These are phyloP conservation scores for Geotrichum fermentans DNA, from an alignment of 1,139 yeast genomes.

Conservation along the genomic window DNA sequence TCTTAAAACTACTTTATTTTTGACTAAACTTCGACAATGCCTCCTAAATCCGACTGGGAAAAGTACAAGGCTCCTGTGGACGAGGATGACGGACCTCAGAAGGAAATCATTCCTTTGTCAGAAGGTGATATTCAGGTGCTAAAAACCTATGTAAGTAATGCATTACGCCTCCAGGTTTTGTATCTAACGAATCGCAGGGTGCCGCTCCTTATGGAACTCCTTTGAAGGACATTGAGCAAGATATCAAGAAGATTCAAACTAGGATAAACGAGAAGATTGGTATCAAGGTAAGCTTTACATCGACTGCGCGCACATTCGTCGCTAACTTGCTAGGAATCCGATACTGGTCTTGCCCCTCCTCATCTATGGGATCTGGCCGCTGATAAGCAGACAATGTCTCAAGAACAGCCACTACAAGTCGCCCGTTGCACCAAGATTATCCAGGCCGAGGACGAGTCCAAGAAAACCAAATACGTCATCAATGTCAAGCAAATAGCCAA, in stretches of 20 bases:
- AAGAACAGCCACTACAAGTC: slow-evolving; percentile 94
- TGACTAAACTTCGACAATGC: slow-evolving; percentile 45
- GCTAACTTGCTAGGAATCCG: slow-evolving; percentile 53
- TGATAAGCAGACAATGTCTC: slow-evolving; percentile 86
- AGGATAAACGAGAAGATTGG: slow-evolving; percentile 93
- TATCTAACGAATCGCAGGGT: slow-evolving; percentile 43
- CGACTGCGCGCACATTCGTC: background rate
- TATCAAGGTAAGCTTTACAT: slow-evolving; percentile 43
- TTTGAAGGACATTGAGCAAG: slow-evolving; percentile 77
- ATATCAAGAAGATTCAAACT: slow-evolving; percentile 73
- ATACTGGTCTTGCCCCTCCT: slow-evolving; percentile 93
- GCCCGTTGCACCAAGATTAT: slow-evolving; percentile 98
- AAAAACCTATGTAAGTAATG: slow-evolving; percentile 60
- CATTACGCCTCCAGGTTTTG: background rate
- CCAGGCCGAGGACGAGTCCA: slow-evolving; percentile 62
- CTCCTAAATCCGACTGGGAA: slow-evolving; percentile 95
- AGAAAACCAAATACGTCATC: slow-evolving; percentile 86
- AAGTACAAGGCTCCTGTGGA: slow-evolving; percentile 84
- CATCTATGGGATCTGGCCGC: slow-evolving; percentile 97
- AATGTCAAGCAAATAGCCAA: slow-evolving; percentile 97
- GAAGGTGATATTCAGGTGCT: slow-evolving; percentile 97
- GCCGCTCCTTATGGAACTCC: slow-evolving; percentile 91
- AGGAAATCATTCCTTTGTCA: slow-evolving; percentile 76
- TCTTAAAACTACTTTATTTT: background rate
- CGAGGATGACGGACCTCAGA: slow-evolving; percentile 58